Percentiles rank a stretch among this genome's conserved stretches.
Conservation (phyloP, 257 asterid species). For the Coffea eugenioides region DNA sequence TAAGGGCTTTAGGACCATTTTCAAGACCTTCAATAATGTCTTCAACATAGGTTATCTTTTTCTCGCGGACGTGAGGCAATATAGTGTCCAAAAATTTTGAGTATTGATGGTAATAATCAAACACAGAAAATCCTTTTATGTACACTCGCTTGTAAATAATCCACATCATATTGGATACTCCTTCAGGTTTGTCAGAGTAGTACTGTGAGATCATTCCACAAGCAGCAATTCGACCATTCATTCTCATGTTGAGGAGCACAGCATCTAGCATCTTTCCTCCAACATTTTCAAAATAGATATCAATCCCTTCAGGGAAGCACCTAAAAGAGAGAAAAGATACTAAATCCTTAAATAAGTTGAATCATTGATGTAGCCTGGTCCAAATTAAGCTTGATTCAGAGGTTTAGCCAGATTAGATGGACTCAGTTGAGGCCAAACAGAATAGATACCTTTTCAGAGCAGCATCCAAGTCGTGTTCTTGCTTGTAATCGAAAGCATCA, state of each 20-base stretch:
- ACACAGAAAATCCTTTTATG: slow-evolving; percentile 37
- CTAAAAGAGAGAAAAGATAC: background rate
- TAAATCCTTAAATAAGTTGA: too few species aligned
- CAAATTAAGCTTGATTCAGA: too few species aligned
- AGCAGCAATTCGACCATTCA: slow-evolving; percentile 23
- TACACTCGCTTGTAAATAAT: slow-evolving; percentile 27
- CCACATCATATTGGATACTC: slow-evolving; percentile 30
- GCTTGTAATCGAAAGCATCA: slow-evolving; percentile 36
- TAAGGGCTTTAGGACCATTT: slow-evolving; percentile 41
- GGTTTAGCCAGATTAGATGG: background rate
- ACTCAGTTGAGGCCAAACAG: too few species aligned
- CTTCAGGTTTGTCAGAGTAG: slow-evolving; percentile 35
- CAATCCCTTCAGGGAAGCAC: slow-evolving; percentile 34
- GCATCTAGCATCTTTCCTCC: slow-evolving; percentile 34
- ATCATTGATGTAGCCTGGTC: too few species aligned
- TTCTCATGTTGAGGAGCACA: slow-evolving; percentile 26
- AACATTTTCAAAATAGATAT: slow-evolving; percentile 34
- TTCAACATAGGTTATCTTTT: slow-evolving; percentile 39
- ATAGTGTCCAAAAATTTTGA: slow-evolving; percentile 33
- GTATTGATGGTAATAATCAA: slow-evolving; percentile 31
- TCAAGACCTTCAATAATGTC: slow-evolving; percentile 50
- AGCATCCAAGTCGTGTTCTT: slow-evolving; percentile 25
- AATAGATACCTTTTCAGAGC: slow-evolving; percentile 28
- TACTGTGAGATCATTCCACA: slow-evolving; percentile 52
- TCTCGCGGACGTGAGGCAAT: slow-evolving; percentile 31